Conservation (phyloP, 768 basidiomycete genomes). For the Lanmaoa rubissima region DNA sequence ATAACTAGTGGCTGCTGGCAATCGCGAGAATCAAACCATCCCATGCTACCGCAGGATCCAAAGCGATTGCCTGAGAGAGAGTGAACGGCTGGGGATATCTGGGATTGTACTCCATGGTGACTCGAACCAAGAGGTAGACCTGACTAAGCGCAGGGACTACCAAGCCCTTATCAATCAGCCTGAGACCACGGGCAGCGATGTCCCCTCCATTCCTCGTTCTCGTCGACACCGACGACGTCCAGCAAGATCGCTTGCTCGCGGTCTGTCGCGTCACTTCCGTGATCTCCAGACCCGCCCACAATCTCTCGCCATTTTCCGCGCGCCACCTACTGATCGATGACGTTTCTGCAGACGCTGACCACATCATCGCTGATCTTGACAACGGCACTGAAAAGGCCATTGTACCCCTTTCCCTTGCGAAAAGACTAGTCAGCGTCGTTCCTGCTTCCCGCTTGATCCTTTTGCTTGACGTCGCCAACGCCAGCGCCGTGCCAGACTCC, state of each 20-base stretch:
- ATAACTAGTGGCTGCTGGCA: background rate
- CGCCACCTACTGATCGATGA: slow-evolving; percentile 59
- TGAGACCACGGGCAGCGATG: slow-evolving; percentile 15
- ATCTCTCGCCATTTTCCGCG: slow-evolving; percentile 31
- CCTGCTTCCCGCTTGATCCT: slow-evolving; percentile 74
- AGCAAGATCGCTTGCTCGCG: slow-evolving; percentile 50
- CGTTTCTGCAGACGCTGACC: slow-evolving; percentile 46
- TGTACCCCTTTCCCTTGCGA: slow-evolving; percentile 62
- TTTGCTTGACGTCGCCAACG: slow-evolving; percentile 70
- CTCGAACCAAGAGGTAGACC: background rate
- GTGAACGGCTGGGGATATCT: slow-evolving; percentile 77
- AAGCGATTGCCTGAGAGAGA: slow-evolving; percentile 54
- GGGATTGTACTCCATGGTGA: slow-evolving; percentile 61
- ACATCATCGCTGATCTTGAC: slow-evolving; percentile 67
- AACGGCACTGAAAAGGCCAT: slow-evolving; percentile 79
- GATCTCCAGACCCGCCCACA: slow-evolving; percentile 45
- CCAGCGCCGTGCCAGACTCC: slow-evolving; percentile 72
- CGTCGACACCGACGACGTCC: slow-evolving; percentile 43
- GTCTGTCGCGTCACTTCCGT: slow-evolving; percentile 78
- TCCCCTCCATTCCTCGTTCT: slow-evolving; percentile 54
- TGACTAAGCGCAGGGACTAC: slow-evolving; percentile 22
- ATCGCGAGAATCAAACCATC: slow-evolving; percentile 50
- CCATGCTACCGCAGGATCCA: slow-evolving; percentile 66
- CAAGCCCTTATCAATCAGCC: background rate
- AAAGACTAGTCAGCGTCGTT: slow-evolving; percentile 63